Evolutionary conservation across 345 rosid genomes (phyloP), one percentile per base, ranked within the genome.

Genomic region (Linum tenue): DNA sequence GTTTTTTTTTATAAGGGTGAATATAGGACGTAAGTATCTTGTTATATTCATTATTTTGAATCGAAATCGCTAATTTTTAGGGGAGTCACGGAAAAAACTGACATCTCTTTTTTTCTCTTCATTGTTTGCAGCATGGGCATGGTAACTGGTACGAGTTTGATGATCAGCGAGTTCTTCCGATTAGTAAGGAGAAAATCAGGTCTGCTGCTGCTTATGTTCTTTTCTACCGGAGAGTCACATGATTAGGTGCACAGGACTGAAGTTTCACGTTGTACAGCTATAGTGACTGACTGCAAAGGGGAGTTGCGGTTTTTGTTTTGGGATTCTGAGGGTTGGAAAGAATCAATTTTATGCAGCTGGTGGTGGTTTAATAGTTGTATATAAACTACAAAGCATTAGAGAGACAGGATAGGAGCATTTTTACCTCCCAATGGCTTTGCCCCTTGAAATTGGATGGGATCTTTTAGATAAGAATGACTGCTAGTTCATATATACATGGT

Each of bases 161-260:
- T 7, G 73, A 73, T 14, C 55, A 39, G 37, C n/a, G 15, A 2
- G 77, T 65, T 61, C 17, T 15, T 12, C 44, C 70, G 17, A 69
- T 43, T 10, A 22, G 38, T 1, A 62, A 64, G 69, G 70, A 69
- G 39, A 40, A 38, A 12, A 65, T 69, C 1, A 74, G 48, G 44
- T 42, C 77, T 37, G 43, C 60, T 53, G 73, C 73, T 7, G 73
- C 77, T 9, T 74, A 69, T 37, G 70, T 74, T 11, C 73, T 69
- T 53, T 74, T 65, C 64, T 74, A 69, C 60, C 44, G 67, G 39
- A 65, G 73, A 65, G 59, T 69, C 55, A 8, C 56, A 11, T 73
- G 44, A 72, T 2, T 5, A 22, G 31, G 31, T 22, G 31, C 31
- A 22, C 31, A 48, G 14, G 53, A 10, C 3, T 48, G 3, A 15